These are phyloP conservation scores for Zostera marina DNA, from an alignment of 116 monocot genomes.

Conservation along the genomic window DNA sequence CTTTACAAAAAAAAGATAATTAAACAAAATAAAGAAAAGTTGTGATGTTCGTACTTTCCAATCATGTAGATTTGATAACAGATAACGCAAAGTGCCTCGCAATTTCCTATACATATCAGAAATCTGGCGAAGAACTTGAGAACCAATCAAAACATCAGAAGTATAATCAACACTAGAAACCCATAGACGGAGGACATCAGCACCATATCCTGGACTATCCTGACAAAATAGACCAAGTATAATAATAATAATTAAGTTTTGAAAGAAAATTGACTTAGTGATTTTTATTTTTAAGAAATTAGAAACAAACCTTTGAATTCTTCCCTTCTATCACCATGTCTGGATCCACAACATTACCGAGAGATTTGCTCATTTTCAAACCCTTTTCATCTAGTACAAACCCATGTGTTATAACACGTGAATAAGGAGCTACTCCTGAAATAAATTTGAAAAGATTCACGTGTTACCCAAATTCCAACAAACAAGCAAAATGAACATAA, in stretches of 20 bases:
- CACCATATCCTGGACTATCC: constrained; percentile 87
- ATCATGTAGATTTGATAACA: constrained; percentile 94
- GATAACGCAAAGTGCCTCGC: constrained; percentile 79
- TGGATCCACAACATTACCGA: constrained; percentile 96
- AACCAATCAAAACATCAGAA: constrained; percentile 82
- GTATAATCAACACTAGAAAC: constrained; percentile 96
- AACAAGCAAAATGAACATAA: neutral
- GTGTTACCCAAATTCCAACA: neutral
- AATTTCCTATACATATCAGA: constrained; percentile 92
- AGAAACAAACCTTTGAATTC: constrained; percentile 41
- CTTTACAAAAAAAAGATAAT: neutral
- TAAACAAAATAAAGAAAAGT: neutral
- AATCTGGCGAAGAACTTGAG: constrained; percentile 90
- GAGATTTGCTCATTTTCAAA: constrained; percentile 97
- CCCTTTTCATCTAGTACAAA: constrained; percentile 99
- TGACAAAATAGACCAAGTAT: constrained; percentile 13
- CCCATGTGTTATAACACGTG: constrained; percentile 83
- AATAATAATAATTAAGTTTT: neutral
- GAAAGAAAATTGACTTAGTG: neutral
- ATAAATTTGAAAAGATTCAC: constrained; percentile 4
- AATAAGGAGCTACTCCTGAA: constrained; percentile 82
- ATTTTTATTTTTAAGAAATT: no score
- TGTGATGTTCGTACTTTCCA: constrained; percentile 63
- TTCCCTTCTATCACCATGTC: constrained; percentile 71
- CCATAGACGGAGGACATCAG: constrained; percentile 97